phyloP scores from a whole-genome alignment of 2,329 filamentous ascomycete species.

The Aspergillus piperis region DNA sequence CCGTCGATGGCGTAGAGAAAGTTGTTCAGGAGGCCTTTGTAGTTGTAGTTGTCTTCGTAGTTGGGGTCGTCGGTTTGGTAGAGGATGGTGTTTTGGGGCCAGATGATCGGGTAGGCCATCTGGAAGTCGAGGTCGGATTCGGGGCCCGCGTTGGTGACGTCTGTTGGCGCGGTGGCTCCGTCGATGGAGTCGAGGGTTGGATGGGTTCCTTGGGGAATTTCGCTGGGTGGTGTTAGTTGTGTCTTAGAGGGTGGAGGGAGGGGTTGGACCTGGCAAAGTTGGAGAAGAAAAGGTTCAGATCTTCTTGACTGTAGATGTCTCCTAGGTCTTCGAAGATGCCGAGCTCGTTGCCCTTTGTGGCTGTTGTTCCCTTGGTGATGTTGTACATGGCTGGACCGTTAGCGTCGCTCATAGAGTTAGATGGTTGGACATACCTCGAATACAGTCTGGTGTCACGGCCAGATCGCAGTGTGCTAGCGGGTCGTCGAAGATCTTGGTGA shows the following conservation, averaged over 20 bases:
- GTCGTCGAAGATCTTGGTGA: slow-evolving; percentile 19
- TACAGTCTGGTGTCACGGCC: slow-evolving; percentile 45
- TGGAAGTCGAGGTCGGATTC: slow-evolving; percentile 51
- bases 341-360: slow-evolving; percentile 46
- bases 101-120: slow-evolving; percentile 51
- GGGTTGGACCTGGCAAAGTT: slow-evolving; percentile 32
- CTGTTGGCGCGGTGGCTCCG: slow-evolving; percentile 39
- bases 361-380: slow-evolving; percentile 41
- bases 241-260: not conserved
- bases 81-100: slow-evolving; percentile 51
- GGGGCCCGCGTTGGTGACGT: slow-evolving; percentile 32
- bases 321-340: slow-evolving; percentile 50
- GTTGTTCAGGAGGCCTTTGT: slow-evolving; percentile 47
- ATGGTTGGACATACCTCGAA: slow-evolving; percentile 29
- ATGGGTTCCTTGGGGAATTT: slow-evolving; percentile 43
- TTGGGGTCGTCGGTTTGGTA: slow-evolving; percentile 50
- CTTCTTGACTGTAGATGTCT: slow-evolving; percentile 50
- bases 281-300: slow-evolving; percentile 47
- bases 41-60: slow-evolving; percentile 42
- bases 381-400: slow-evolving; percentile 43
- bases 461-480: slow-evolving; percentile 29
- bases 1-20: slow-evolving; percentile 53
- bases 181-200: slow-evolving; percentile 44
- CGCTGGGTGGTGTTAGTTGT: slow-evolving; percentile 22
- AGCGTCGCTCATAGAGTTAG: not conserved